phyloP scores from a whole-genome alignment of 805 yeast species.

The Cyberlindnera petersonii region DNA sequence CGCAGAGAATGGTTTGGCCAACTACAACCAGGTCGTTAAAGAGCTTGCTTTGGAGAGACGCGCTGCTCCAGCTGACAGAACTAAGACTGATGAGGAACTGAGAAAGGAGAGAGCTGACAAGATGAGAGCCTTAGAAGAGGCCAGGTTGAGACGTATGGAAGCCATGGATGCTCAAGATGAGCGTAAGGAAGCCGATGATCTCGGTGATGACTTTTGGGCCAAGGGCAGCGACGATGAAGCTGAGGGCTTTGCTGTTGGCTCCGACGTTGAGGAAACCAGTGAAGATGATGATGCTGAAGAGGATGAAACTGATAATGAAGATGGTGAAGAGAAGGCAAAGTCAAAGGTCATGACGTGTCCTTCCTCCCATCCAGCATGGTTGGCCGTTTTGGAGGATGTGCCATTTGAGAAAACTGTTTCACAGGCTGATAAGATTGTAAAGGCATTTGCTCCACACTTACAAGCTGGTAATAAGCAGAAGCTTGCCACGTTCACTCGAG shows the following conservation, averaged over 20 bases:
- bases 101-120: conserved; percentile 56
- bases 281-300: conserved; percentile 25
- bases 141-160: conserved; percentile 68
- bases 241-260: conserved; percentile 40
- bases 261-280: conserved; percentile 18
- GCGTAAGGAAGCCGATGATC: conserved; percentile 58
- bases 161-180: conserved; percentile 48
- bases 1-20: conserved; percentile 40
- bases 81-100: conserved; percentile 73
- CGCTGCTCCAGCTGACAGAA: conserved; percentile 77
- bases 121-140: conserved; percentile 60
- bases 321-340: conserved; percentile 16
- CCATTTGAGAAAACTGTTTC: conserved; percentile 41
- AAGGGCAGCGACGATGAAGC: conserved; percentile 46
- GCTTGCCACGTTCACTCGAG: conserved; percentile 57
- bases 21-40: conserved; percentile 63
- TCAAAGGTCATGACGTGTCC: conserved; percentile 41
- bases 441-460: conserved; percentile 66
- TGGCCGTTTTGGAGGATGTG: conserved; percentile 31
- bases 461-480: conserved; percentile 80
- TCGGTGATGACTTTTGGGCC: conserved; percentile 66
- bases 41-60: conserved; percentile 67
- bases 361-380: conserved; percentile 39
- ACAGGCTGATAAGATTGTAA: conserved; percentile 52
- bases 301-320: conserved; percentile 31